Evolutionary conservation across 805 yeast species (phyloP), one percentile per base, ranked within the genome.

Genomic region (Kodamaea neixiangensis): DNA sequence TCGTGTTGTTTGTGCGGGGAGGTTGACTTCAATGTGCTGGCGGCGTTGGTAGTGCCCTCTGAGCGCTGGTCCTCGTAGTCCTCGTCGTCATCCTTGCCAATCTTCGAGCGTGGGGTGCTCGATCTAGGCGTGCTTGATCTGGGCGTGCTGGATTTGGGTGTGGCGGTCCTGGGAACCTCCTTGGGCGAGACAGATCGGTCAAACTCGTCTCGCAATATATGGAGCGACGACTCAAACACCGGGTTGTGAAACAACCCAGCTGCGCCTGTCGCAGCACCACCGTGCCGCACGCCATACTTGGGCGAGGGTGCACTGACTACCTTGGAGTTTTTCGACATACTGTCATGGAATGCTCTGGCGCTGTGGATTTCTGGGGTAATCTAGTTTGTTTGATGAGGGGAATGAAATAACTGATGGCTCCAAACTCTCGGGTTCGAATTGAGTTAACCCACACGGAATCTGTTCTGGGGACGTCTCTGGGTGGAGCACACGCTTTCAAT

Each of bases 161-260:
- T 17, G 19, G 20, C 18, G 7, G 31, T 9, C 14, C 34, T 19
- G 31, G 18, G 38, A 2, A 64, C 58, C 52, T 66, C 73, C 44
- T 66, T 53, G 5, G 75, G 75, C 17, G 71, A 65, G 10, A 70
- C 71, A 11, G 72, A 66, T 29, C 71, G 56, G 34, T 70, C 73
- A 19, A 60, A 40, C 9, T 42, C 44, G 15, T 51, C 51, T 19
- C 52, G 46, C 25, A 43, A 39, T 9, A 43, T 51, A 43, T 47
- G 54, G 45, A 50, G 45, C 13, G 56, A 44, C 34, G 52, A 44
- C 22, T 45, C 47, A 49, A 62, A 63, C 2, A 54, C 52, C 31
- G 63, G 65, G 35, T 54, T 52, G 45, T 63, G 63, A 49, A 63
- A 61, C 35, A 55, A 35, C 14, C 45, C 40, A n/a, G n/a, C n/a